phyloP scores from a whole-genome alignment of 1,284 basidiomycete genomes.

The Melanopsichium pennsylvanicum region DNA sequence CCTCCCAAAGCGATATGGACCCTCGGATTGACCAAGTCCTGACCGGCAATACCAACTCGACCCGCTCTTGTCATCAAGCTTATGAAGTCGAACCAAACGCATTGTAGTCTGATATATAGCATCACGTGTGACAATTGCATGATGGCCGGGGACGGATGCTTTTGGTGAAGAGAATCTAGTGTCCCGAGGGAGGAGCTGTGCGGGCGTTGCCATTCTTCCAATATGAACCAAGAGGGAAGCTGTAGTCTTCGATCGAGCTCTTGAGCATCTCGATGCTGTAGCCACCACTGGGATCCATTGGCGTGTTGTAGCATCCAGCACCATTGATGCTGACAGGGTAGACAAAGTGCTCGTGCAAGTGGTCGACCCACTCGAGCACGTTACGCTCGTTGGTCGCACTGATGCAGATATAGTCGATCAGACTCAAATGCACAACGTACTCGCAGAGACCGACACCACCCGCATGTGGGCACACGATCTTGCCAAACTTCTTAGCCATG shows the following conservation, averaged over 20 bases:
- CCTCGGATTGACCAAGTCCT: too few species aligned
- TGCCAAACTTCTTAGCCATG: conserved; percentile 82
- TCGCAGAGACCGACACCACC: conserved; percentile 95
- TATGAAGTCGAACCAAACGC: too few species aligned
- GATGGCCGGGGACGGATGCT: too few species aligned
- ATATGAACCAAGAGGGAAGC: conserved; percentile 67
- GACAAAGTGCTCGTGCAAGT: conserved; percentile 91
- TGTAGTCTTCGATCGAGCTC: conserved; percentile 67
- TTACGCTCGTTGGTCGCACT: conserved; percentile 92
- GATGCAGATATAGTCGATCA: conserved; percentile 85
- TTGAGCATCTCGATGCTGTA: conserved; percentile 68
- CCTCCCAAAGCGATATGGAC: too few species aligned
- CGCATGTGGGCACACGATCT: conserved; percentile 82
- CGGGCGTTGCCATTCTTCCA: conserved; percentile 61
- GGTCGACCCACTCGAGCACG: conserved; percentile 79
- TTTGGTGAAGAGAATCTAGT: conserved; percentile 10
- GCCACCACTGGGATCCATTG: conserved; percentile 68
- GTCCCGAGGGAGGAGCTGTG: conserved; percentile 40
- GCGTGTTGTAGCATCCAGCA: conserved; percentile 84
- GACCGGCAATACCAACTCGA: too few species aligned
- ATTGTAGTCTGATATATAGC: too few species aligned
- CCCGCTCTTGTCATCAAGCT: too few species aligned
- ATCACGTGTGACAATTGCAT: too few species aligned
- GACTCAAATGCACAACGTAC: conserved; percentile 78
- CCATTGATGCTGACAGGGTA: conserved; percentile 87